These are phyloP conservation scores for Leucocoprinus leucothites DNA, from an alignment of 768 basidiomycete species.

Conservation along the genomic window DNA sequence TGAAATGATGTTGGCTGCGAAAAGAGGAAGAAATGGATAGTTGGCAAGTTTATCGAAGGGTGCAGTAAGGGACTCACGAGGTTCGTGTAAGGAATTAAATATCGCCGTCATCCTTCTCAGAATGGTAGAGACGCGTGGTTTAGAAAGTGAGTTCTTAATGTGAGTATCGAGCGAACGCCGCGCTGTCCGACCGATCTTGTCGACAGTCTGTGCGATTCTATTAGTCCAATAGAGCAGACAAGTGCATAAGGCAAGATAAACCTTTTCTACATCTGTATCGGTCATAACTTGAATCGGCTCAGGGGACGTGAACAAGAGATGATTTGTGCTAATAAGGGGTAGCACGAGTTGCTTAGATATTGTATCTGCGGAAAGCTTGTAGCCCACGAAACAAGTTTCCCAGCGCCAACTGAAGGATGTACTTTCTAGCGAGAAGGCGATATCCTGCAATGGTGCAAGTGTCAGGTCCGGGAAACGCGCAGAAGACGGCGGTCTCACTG, in stretches of 20 bases:
- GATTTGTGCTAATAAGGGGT: slow-evolving; percentile 69
- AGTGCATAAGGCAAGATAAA: slow-evolving; percentile 20
- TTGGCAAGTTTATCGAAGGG: slow-evolving; percentile 11
- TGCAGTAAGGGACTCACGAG: slow-evolving; percentile 47
- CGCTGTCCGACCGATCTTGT: slow-evolving; percentile 67
- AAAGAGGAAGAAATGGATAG: slow-evolving; percentile 12
- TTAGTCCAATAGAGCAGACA: neutral
- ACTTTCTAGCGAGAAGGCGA: slow-evolving; percentile 59
- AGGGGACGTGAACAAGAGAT: slow-evolving; percentile 63
- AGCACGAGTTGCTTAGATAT: slow-evolving; percentile 77
- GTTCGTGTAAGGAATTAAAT: slow-evolving; percentile 62
- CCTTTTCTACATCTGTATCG: slow-evolving; percentile 65
- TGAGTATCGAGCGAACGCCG: slow-evolving; percentile 69
- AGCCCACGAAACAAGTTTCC: slow-evolving; percentile 67
- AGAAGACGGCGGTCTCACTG: slow-evolving; percentile 36
- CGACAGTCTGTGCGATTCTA: slow-evolving; percentile 47
- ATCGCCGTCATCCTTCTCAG: slow-evolving; percentile 70
- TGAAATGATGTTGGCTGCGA: slow-evolving; percentile 49
- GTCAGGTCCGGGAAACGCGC: slow-evolving; percentile 3
- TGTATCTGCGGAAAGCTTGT: slow-evolving; percentile 64
- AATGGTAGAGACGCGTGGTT: slow-evolving; percentile 63
- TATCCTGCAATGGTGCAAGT: slow-evolving; percentile 44
- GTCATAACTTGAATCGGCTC: slow-evolving; percentile 55
- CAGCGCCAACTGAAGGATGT: slow-evolving; percentile 74
- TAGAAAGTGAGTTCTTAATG: slow-evolving; percentile 67